These are phyloP conservation scores for Paramecium octaurelia DNA, from an alignment of 73 alveolate genomes.

Conservation along the genomic window DNA sequence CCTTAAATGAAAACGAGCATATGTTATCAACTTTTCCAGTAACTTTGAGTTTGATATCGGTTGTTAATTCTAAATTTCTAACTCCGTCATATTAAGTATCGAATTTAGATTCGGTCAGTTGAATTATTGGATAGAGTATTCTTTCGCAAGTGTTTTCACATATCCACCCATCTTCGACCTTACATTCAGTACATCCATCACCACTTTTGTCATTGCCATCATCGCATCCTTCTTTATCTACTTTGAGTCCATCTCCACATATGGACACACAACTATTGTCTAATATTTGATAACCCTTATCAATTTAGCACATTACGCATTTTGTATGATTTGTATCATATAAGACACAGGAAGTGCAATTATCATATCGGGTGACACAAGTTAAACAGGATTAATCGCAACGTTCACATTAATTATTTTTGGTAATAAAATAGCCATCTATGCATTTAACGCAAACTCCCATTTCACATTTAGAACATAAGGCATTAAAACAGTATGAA, in stretches of 20 bases:
- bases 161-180: conserved; percentile 19
- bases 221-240: conserved; percentile 15
- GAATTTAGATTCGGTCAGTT: background rate
- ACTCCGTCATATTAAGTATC: background rate
- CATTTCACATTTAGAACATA: background rate
- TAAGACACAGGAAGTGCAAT: background rate
- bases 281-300: background rate
- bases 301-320: background rate
- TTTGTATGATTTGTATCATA: background rate
- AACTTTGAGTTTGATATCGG: background rate
- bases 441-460: background rate
- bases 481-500: background rate
- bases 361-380: background rate
- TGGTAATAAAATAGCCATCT: conserved; percentile 5
- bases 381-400: conserved; percentile 29
- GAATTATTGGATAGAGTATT: background rate
- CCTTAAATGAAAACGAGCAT: background rate
- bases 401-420: background rate
- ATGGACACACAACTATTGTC: background rate
- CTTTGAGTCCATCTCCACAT: conserved; percentile 41
- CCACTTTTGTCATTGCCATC: conserved; percentile 41
- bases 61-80: background rate
- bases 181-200: conserved; percentile 1
- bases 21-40: background rate
- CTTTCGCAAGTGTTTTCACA: background rate